Base-by-base conservation (phyloP, 345 rosid species). In the Eucalyptus rudis region DNA sequence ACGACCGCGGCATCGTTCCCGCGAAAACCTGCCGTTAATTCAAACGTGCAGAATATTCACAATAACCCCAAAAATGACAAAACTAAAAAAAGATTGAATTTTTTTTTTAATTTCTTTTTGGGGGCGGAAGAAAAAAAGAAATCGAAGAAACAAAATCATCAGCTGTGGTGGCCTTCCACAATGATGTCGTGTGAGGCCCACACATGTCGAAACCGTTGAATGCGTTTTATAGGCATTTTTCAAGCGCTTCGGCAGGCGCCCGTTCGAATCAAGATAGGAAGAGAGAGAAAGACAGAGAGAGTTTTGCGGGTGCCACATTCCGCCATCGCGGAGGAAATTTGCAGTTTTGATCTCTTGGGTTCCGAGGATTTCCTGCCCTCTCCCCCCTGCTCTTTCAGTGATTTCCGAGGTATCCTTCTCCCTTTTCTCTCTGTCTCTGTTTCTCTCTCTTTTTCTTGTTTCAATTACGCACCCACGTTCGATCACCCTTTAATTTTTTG, bases 301-400 rank as follows among this genome's bases (percentile, higher is more conserved):
- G 50, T 58, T 80, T 87, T 87, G 54, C 64, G 90, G 89, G 89
- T 45, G 84, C 84, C 47, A 76, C 47, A 76, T 76, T 76, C 24
- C 84, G 84, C 84, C 84, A 76, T 76, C 47, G 47, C 47, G 4
- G 84, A 31, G 83, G 83, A 25, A 49, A 85, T 20, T 87, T 44
- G 86, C 45, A 64, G 27, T 24, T 36, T 22, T 54, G 25, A 71
- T 71, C 88, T 47, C 92, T 86, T 90, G 92, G 91, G 59, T 40
- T 90, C 56, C 92, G 68, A 87, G 68, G 71, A 89, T 92, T 91
- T 89, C 90, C 92, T 87, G 89, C 91, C 91, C 88, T 91, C 94
- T n/a, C 86, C 90, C 66, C 89, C 89, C 91, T 76, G 89, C 92
- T 88, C 91, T 89, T 87, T 86, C 89, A 56, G 90, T 84, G 91